phyloP scores from a whole-genome alignment of 164 flowering plant genomes.

The Umbellularia californica region DNA sequence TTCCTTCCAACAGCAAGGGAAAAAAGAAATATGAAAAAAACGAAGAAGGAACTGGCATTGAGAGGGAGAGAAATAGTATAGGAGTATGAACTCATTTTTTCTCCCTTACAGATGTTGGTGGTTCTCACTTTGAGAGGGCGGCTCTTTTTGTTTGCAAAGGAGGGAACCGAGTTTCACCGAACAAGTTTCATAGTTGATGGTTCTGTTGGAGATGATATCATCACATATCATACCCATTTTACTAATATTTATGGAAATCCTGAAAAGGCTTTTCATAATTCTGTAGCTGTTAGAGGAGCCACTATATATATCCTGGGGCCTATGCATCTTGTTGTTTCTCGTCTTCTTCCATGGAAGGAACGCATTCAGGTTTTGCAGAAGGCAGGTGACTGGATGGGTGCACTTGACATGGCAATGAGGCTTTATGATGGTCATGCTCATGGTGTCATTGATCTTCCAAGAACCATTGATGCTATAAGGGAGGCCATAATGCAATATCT shows the following conservation, averaged over 20 bases:
- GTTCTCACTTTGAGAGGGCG: conserved; percentile 73
- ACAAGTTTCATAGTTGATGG: conserved; percentile 72
- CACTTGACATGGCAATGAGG: conserved; percentile 93
- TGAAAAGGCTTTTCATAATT: conserved; percentile 92
- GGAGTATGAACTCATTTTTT: not conserved
- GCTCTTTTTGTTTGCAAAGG: conserved; percentile 69
- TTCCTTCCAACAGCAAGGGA: not conserved
- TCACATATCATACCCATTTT: conserved; percentile 72
- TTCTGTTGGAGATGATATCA: conserved; percentile 61
- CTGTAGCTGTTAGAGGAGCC: conserved; percentile 82
- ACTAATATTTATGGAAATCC: conserved; percentile 76
- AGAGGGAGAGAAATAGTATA: no score
- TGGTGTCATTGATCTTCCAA: conserved; percentile 96
- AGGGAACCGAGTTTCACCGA: conserved; percentile 82
- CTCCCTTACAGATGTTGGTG: conserved; percentile 83
- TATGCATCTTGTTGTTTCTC: conserved; percentile 65
- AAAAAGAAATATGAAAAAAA: no score
- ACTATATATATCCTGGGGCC: conserved; percentile 78
- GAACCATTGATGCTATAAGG: conserved; percentile 54
- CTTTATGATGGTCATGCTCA: conserved; percentile 94
- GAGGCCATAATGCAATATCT: conserved; percentile 75
- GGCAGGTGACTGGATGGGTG: conserved; percentile 99
- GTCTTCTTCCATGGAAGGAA: conserved; percentile 98
- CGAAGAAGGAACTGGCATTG: not conserved
- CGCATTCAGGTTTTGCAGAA: conserved; percentile 80